Evolutionary conservation across 352 stramenopile genomes (phyloP).

Genomic region (Globisporangium heterothallicum): DNA sequence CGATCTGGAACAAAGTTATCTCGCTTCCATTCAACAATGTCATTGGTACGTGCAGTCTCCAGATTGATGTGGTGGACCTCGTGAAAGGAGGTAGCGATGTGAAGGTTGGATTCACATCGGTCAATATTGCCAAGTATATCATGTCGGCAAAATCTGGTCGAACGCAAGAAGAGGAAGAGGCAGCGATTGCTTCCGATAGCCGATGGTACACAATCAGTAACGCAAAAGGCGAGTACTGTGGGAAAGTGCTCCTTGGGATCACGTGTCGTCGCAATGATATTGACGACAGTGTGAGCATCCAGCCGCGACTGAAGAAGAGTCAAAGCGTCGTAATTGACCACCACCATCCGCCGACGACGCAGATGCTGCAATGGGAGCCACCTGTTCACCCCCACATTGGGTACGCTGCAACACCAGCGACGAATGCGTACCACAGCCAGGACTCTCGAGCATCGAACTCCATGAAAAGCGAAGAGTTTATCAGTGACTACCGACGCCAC

Average conservation of each 20-base stretch:
- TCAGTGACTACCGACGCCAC: slow-evolving; percentile 46
- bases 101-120: slow-evolving; percentile 55
- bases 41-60: slow-evolving; percentile 72
- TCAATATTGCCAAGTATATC: slow-evolving; percentile 83
- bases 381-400: slow-evolving; percentile 14
- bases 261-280: slow-evolving; percentile 45
- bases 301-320: slow-evolving; percentile 68
- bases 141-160: slow-evolving; percentile 41
- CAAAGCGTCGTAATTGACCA: slow-evolving; percentile 72
- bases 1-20: slow-evolving; percentile 82
- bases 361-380: slow-evolving; percentile 75
- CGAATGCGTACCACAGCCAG: slow-evolving; percentile 14
- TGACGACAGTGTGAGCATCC: slow-evolving; percentile 22
- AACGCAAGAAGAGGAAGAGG: slow-evolving; percentile 52
- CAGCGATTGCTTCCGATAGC: slow-evolving; percentile 59
- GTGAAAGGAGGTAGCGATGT: slow-evolving; percentile 30
- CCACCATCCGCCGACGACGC: slow-evolving; percentile 56
- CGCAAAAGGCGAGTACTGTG: slow-evolving; percentile 80
- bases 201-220: slow-evolving; percentile 87
- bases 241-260: slow-evolving; percentile 77
- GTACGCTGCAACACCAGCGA: slow-evolving; percentile 27
- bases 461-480: slow-evolving; percentile 37
- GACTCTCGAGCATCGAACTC: slow-evolving; percentile 9
- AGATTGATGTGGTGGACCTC: slow-evolving; percentile 70
- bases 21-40: slow-evolving; percentile 66